phyloP scores from a whole-genome alignment of 129 eudicot species.

The Daucus carota region DNA sequence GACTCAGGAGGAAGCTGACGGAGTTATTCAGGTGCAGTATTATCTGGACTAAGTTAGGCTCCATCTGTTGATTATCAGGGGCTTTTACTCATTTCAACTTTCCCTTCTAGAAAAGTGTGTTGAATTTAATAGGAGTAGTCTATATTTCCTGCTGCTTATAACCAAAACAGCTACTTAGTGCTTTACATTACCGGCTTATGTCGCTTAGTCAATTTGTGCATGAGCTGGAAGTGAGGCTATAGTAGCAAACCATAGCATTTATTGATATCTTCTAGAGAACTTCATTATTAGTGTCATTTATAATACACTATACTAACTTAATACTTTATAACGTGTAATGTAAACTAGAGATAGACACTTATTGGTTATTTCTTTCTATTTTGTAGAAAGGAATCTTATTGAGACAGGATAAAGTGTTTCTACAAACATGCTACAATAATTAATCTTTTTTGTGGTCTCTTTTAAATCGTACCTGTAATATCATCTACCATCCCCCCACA shows the following conservation, averaged over 20 bases:
- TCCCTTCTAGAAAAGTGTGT: not conserved
- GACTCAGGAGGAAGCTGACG: conserved; percentile 89
- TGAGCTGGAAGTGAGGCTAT: not conserved
- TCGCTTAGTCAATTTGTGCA: not conserved
- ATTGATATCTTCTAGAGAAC: too few relatives aligned
- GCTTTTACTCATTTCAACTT: not conserved
- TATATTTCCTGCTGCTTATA: not conserved
- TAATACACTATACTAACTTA: not conserved
- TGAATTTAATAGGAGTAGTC: not conserved
- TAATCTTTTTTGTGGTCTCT: not conserved
- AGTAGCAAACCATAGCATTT: not conserved
- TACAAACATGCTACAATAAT: not conserved
- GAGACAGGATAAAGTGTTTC: not conserved
- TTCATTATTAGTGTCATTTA: not conserved
- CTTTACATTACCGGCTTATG: not conserved
- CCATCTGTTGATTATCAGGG: not conserved
- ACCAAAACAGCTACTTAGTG: not conserved
- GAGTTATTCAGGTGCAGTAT: conserved; percentile 49
- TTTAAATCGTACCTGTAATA: too few relatives aligned
- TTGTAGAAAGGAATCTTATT: not conserved
- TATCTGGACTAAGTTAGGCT: not conserved
- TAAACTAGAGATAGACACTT: too few relatives aligned
- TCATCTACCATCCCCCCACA: not conserved
- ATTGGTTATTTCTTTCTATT: not conserved
- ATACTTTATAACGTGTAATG: not conserved